These are phyloP conservation scores for Phaeosphaeriaceae sp. DNA, from an alignment of 2,329 filamentous ascomycete genomes.

Conservation along the genomic window DNA sequence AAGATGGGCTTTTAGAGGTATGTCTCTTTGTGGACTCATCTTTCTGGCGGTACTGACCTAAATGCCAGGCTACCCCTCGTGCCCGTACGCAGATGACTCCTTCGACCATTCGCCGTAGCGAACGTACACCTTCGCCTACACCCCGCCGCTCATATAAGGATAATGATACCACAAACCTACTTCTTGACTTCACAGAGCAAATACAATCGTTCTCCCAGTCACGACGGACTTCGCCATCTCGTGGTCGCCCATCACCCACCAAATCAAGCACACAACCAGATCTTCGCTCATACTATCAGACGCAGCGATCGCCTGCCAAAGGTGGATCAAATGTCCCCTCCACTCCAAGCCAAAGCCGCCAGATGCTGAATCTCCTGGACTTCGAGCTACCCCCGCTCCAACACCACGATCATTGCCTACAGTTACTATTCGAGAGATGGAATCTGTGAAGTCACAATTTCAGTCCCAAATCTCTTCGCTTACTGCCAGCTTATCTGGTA, in stretches of 20 bases:
- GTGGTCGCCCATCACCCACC: conserved; percentile 56
- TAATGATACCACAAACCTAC: conserved; percentile 74
- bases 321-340: conserved; percentile 31
- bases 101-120: conserved; percentile 53
- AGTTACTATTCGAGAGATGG: conserved; percentile 89
- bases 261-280: conserved; percentile 58
- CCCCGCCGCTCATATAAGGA: conserved; percentile 58
- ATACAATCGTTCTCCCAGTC: conserved; percentile 61
- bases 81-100: conserved; percentile 55
- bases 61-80: conserved; percentile 41
- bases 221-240: conserved; percentile 45
- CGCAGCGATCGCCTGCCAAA: conserved; percentile 42
- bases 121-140: conserved; percentile 58
- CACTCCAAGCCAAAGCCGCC: conserved; percentile 41
- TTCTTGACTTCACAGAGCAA: conserved; percentile 88
- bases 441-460: conserved; percentile 88
- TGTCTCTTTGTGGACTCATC: conserved; percentile 3
- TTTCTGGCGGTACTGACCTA: conserved; percentile 15
- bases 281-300: conserved; percentile 52
- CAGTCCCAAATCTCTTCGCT: conserved; percentile 94
- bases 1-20: conserved; percentile 35
- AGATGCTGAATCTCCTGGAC: conserved; percentile 63
- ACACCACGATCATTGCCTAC: conserved; percentile 91
- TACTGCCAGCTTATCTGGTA: conserved; percentile 87
- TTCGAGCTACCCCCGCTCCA: conserved; percentile 92